phyloP scores from a whole-genome alignment of 108 stramenopile genomes.

The Cyclostephanos invisitatus region DNA sequence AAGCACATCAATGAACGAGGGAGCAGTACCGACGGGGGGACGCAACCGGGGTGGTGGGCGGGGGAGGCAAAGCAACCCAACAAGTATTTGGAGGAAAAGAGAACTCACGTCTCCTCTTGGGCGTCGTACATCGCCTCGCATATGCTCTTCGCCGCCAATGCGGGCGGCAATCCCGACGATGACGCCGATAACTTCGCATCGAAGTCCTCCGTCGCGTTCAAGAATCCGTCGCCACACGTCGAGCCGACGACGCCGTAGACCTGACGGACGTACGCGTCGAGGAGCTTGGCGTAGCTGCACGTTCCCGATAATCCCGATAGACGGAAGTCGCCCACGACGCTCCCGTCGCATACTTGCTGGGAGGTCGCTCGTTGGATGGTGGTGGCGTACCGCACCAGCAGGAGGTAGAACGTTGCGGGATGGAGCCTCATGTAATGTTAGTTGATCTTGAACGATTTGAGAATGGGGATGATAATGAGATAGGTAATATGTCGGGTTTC shows the following conservation, averaged over 20 bases:
- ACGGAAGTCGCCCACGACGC: conserved; percentile 6
- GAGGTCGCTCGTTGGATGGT: not conserved
- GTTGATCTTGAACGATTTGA: too few species aligned
- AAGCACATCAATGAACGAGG: too few species aligned
- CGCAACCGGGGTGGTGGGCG: too few species aligned
- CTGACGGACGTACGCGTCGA: conserved; percentile 36
- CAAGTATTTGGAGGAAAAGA: too few species aligned
- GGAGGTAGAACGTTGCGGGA: not conserved
- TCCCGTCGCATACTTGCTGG: conserved; percentile 10
- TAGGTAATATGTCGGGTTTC: too few species aligned
- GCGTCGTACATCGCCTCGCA: conserved; percentile 26
- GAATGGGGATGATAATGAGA: too few species aligned
- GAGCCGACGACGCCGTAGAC: conserved; percentile 23
- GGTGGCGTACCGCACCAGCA: not conserved
- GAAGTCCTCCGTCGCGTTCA: conserved; percentile 23
- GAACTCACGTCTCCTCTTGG: conserved; percentile 16
- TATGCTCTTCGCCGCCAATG: conserved; percentile 1
- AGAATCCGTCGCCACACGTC: not conserved
- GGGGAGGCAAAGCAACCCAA: too few species aligned
- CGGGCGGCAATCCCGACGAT: too few species aligned
- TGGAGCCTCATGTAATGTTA: conserved; percentile 3
- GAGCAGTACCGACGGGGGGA: too few species aligned
- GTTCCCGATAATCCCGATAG: conserved; percentile 23
- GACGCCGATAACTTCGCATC: conserved; percentile 15
- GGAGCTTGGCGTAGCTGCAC: conserved; percentile 33